Evolutionary conservation across 1,284 basidiomycete species (phyloP), one percentile per base, ranked within the genome.

Genomic region (Gastroboletus turbinatus): DNA sequence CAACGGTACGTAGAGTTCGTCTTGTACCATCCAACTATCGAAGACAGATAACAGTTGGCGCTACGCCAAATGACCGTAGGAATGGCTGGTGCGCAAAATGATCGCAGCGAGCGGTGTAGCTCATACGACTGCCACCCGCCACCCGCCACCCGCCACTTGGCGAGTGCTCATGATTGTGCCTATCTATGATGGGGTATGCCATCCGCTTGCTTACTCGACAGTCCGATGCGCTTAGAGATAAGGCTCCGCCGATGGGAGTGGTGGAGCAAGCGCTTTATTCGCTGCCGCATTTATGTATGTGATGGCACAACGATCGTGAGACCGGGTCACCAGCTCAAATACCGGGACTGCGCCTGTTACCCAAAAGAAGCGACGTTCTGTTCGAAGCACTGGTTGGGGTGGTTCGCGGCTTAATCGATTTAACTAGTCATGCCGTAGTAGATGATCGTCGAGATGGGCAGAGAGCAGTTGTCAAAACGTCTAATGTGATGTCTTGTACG

Each of bases 171-270:
- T 17, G 44, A 19, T 10, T 8, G 55, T 63, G 63, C 63, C 61
- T 62, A 47, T 52, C 51, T 32, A 30, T 58, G 56, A 46, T 35
- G n/a, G 32, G 4, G 9, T 23, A 23, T 17, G 45, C 43, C 32
- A 52, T 40, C 58, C 32, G 25, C 38, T 23, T 30, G 55, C 64
- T 66, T 49, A 50, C 42, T 46, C 47, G 63, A 57, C 49, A 23
- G 38, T 61, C 52, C 29, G 63, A 56, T 52, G 10, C 10, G 53
- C 30, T 13, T 4, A 39, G 39, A 46, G 56, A 60, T 56, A 56
- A 48, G 43, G 38, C 29, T 36, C 48, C 19, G 25, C 46, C 23
- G 43, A 44, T 56, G 54, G 47, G 58, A 53, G 30, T 25, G 17
- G 46, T 40, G 61, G 50, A 46, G 48, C 29, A 8, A 38, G 23